Base-by-base conservation (phyloP, 2,329 filamentous ascomycete species). In the Karstenula rhodostoma region DNA sequence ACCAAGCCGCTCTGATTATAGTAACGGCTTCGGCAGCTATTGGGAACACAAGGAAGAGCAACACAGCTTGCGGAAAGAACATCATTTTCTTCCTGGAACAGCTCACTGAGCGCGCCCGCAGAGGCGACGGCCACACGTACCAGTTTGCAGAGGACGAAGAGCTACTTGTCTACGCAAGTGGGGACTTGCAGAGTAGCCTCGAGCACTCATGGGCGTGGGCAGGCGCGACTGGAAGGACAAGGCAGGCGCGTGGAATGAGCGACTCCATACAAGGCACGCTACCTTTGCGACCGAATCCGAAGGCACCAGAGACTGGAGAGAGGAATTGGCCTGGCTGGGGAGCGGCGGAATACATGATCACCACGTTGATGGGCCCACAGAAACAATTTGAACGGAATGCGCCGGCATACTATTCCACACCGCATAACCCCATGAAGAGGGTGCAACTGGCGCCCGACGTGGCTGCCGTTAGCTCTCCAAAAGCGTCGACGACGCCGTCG, bases 191-290 rank as follows among this genome's bases (percentile, higher is more conserved):
- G 78, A 91, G 90, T 1, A 88, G 86, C n/a, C 83, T 85, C 0
- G 90, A 93, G 55, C 87, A 87, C 37, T 89, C 89, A 13, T 98
- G 94, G 94, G 86, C 94, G 4, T 97, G 94, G 94, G 67, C 72
- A 7, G 80, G 79, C 29, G 72, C 72, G 80, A 86, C 70, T 84
- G 35, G 66, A 29, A 42, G 44, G 22, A 35, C 54, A 29, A 62
- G 42, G 27, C 57, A 59, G 25, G 71, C 42, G 68, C 65, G 49
- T 19, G 64, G 74, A 56, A 46, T 59, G 63, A 56, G 70, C 43
- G 71, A 75, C 12, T 57, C 61, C 1, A 75, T 75, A 68, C 68
- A 68, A 37, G 78, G 79, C 27, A 81, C 65, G 82, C 19, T 82
- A 77, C 67, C 85, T 78, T 63, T 73, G 71, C n/a, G 85, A 83